Percentiles rank a stretch among this genome's conserved stretches.
Evolutionary conservation across 1,284 basidiomycete species (phyloP).

Genomic region (Tetrapyrgos nigripes): DNA sequence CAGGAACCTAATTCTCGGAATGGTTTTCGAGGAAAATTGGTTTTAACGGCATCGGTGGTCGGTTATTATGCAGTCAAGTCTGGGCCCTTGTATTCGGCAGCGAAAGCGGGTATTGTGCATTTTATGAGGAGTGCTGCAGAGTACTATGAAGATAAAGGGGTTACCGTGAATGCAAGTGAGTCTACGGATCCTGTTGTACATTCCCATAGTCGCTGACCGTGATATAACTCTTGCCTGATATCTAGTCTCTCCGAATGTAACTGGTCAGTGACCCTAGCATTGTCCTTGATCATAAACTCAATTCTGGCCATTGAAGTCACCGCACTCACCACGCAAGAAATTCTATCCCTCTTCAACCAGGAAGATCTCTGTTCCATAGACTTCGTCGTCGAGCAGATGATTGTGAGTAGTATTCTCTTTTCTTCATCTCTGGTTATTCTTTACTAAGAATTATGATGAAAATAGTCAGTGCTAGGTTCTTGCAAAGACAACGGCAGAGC

Average conservation of each 20-base stretch:
- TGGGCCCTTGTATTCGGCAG: slow-evolving; percentile 24
- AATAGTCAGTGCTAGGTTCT: slow-evolving; percentile 23
- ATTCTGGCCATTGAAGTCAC: slow-evolving; percentile 6
- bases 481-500: slow-evolving; percentile 23
- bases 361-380: slow-evolving; percentile 17
- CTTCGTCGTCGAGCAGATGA: slow-evolving; percentile 22
- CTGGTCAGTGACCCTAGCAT: slow-evolving; percentile 8
- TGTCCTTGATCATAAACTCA: not conserved
- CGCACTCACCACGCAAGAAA: slow-evolving; percentile 14
- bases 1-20: slow-evolving; percentile 20
- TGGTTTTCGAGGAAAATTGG: slow-evolving; percentile 26
- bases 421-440: not conserved
- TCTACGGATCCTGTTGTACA: not conserved
- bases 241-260: slow-evolving; percentile 25
- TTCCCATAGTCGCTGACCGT: not conserved
- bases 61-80: slow-evolving; percentile 17
- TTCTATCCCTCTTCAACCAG: slow-evolving; percentile 19
- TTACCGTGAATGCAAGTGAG: slow-evolving; percentile 25
- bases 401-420: slow-evolving; percentile 12
- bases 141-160: slow-evolving; percentile 20
- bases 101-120: slow-evolving; percentile 24
- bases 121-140: slow-evolving; percentile 24
- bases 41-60: slow-evolving; percentile 24
- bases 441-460: not conserved
- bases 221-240: not conserved